Percentiles rank a stretch among this genome's conserved stretches.
Conservation (phyloP, 108 stramenopile genomes). For the Cyclostephanos tholiformis region DNA sequence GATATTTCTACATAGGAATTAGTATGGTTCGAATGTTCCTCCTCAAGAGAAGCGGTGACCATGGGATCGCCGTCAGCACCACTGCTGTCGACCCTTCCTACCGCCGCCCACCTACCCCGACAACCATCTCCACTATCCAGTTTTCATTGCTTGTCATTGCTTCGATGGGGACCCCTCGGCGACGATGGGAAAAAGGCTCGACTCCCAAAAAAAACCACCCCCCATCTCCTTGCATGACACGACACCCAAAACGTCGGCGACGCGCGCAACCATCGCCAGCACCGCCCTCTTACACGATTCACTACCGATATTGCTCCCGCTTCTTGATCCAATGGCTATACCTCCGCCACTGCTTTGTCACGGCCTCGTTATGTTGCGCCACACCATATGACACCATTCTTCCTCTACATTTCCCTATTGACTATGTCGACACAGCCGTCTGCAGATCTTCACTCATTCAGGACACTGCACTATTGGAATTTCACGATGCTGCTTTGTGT, state of each 20-base stretch:
- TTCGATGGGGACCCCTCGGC: neutral
- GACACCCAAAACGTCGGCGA: neutral
- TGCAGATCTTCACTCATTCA: neutral
- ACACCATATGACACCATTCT: neutral
- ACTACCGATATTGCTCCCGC: neutral
- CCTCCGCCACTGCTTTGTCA: neutral
- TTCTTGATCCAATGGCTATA: neutral
- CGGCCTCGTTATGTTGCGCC: neutral
- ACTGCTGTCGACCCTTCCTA: no score
- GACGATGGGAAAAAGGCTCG: neutral
- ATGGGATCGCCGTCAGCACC: no score
- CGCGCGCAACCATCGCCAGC: neutral
- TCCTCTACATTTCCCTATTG: neutral
- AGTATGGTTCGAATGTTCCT: no score
- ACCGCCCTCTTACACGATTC: neutral
- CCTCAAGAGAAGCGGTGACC: no score
- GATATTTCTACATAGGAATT: no score
- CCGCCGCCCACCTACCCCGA: no score
- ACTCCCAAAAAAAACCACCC: neutral
- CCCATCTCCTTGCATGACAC: neutral
- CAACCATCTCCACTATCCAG: no score
- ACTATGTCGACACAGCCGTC: neutral
- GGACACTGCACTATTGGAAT: neutral
- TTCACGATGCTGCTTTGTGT: neutral
- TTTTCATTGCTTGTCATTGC: neutral